Evolutionary conservation across 306 rosid genomes (phyloP), one percentile per base, ranked within the genome.

Genomic region (Coriaria nepalensis): DNA sequence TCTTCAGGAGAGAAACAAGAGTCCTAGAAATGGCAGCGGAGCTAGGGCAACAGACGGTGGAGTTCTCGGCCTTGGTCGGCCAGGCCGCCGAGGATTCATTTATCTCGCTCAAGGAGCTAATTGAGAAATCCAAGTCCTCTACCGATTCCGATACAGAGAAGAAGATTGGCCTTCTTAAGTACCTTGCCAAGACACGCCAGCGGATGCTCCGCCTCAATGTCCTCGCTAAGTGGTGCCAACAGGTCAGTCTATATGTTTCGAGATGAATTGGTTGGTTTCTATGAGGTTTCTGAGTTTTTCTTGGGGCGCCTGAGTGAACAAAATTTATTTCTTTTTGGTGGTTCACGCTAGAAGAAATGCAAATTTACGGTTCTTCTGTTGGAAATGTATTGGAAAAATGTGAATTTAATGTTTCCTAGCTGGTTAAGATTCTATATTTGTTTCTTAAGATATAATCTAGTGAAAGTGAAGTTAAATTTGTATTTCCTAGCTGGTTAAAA

Each of bases 141-240:
- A 84, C 79, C 43, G 73, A 68, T 7, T 79, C 94, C 33, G 98
- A 90, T 53, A 64, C 87, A 13, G 95, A 90, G 35, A 90, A 78
- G 84, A 90, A 82, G 62, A 69, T 85, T 52, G 69, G 61, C 68
- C 63, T 90, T 53, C 94, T 90, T 56, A 90, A 90, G 74, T 81
- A 77, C 68, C 65, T 90, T 8, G 72, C 50, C 72, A 90, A 90
- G 82, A 90, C 98, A 47, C 95, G 79, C 58, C 98, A 90, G 70
- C 80, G 98, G 6, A 81, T 90, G 94, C 85, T 90, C 51, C 80
- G 98, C 7, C 98, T 90, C 73, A 75, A 85, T 71, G 98, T 82
- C 48, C 81, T 90, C 45, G 70, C 98, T 55, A 85, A 85, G 68
- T 90, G 98, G 98, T 90, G 94, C 57, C 95, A 79, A 42, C 98